Conservation (phyloP, 768 basidiomycete genomes). For the Lenzites betulinus region DNA sequence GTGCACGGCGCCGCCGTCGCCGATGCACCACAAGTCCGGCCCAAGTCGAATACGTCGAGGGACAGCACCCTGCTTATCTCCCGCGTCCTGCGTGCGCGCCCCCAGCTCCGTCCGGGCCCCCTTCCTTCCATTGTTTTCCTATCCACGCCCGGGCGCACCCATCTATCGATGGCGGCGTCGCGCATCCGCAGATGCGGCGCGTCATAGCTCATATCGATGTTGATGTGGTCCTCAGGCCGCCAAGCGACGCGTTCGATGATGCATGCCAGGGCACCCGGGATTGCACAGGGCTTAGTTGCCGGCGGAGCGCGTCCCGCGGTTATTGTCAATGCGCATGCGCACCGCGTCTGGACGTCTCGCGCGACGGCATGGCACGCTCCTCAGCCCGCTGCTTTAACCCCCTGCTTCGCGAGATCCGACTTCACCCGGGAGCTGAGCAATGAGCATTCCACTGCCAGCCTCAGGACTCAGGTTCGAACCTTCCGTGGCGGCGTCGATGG, state of each 20-base stretch:
- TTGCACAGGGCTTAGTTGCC: neutral
- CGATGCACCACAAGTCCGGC: neutral
- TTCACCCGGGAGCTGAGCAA: neutral
- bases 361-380: too few relatives aligned
- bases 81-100: neutral
- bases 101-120: neutral
- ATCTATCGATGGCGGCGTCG: neutral
- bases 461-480: neutral
- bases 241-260: too few relatives aligned
- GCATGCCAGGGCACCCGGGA: neutral
- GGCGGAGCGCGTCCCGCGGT: neutral
- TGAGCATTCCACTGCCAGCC: too few relatives aligned
- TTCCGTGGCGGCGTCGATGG: neutral
- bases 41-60: too few relatives aligned
- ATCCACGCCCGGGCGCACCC: neutral
- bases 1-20: neutral
- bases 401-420: constrained; percentile 8
- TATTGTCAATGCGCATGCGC: neutral
- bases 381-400: too few relatives aligned
- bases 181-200: neutral
- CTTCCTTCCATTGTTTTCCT: neutral
- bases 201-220: neutral
- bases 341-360: too few relatives aligned
- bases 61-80: neutral
- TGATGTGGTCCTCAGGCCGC: too few relatives aligned